phyloP scores from a whole-genome alignment of 306 rosid genomes.

The Purshia tridentata region DNA sequence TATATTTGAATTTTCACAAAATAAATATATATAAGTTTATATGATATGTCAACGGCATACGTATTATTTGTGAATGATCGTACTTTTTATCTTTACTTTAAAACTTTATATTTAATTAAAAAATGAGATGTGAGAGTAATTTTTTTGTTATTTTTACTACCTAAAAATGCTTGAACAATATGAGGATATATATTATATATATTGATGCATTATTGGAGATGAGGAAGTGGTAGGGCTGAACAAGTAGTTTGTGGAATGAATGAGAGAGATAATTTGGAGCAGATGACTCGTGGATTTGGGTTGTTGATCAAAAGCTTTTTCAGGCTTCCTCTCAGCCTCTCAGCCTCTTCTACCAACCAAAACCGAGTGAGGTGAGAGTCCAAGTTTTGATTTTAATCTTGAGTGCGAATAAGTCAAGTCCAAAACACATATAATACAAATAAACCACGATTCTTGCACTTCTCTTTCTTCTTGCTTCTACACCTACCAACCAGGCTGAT shows the following conservation, averaged over 20 bases:
- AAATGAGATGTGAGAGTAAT: no score
- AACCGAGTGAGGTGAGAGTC: constrained; percentile 9
- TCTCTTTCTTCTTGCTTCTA: constrained; percentile 22
- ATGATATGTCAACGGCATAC: no score
- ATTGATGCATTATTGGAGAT: no score
- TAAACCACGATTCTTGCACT: constrained; percentile 14
- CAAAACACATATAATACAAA: neutral
- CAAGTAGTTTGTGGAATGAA: constrained; percentile 3
- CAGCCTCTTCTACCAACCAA: constrained; percentile 40
- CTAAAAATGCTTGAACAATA: no score
- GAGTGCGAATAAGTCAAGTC: constrained; percentile 16
- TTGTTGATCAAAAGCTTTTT: constrained; percentile 5
- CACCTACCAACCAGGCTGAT: constrained; percentile 31
- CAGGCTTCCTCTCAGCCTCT: constrained; percentile 4
- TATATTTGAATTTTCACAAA: no score
- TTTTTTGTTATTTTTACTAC: no score
- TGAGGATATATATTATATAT: no score
- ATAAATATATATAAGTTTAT: no score
- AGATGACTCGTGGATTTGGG: constrained; percentile 9
- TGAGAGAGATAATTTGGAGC: constrained; percentile 16
- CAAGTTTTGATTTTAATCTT: neutral
- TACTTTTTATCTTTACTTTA: no score
- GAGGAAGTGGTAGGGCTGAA: neutral
- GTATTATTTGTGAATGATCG: no score
- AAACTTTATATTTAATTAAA: no score